These are phyloP conservation scores for Blastomyces gilchristii DNA, from an alignment of 2,329 filamentous ascomycete species.

Conservation along the genomic window DNA sequence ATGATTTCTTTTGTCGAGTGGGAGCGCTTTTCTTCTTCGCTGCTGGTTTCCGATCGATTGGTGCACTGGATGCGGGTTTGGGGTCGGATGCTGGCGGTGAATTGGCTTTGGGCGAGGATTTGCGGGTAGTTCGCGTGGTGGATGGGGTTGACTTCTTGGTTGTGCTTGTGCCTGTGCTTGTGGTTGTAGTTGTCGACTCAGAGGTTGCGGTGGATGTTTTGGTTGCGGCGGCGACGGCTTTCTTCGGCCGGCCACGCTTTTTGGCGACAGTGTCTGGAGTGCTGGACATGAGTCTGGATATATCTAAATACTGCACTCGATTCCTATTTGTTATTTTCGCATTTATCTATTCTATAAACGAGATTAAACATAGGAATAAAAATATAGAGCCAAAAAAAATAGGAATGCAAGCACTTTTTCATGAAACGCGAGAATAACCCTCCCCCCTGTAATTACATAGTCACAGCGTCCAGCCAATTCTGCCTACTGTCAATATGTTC, in stretches of 20 bases:
- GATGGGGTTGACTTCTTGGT: background rate
- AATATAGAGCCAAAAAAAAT: background rate
- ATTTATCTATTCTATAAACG: background rate
- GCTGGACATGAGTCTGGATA: background rate
- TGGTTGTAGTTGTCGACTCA: background rate
- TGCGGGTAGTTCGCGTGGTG: background rate
- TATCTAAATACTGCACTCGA: background rate
- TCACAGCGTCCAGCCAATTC: background rate
- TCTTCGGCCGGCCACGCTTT: slow-evolving; percentile 9
- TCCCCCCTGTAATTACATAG: background rate
- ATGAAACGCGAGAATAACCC: background rate
- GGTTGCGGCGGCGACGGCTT: background rate
- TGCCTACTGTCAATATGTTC: background rate
- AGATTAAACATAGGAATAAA: background rate
- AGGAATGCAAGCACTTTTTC: background rate
- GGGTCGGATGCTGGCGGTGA: background rate
- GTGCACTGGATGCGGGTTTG: background rate
- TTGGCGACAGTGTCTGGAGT: background rate
- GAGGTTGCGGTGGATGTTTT: background rate
- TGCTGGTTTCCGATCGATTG: background rate
- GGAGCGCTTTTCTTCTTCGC: background rate
- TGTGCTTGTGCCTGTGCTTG: background rate
- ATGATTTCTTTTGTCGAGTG: background rate
- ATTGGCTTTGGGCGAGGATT: background rate
- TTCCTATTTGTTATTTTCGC: background rate